Base-by-base conservation (phyloP, 495 filamentous ascomycete genomes). In the Ramalina peruviana region DNA sequence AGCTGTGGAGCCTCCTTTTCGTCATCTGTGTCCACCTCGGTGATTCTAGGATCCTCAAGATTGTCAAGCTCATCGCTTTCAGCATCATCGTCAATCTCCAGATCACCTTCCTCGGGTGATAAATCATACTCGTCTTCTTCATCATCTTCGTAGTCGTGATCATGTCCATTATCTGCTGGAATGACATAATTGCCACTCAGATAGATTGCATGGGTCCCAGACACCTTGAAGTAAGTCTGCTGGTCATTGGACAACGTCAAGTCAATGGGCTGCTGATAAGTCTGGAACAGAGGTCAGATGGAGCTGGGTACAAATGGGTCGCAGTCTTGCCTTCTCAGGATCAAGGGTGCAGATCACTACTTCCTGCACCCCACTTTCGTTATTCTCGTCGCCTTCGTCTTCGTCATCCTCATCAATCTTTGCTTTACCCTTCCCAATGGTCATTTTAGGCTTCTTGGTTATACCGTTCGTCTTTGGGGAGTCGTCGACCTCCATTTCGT, bases 181-280 rank as follows among this genome's bases (percentile, higher is more conserved):
- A 83, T 69, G 46, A 97, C 78, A 64, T 94, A 96, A 74, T 99
- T 99, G 58, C 92, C 92, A 46, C 90, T 97, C 27, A 99, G 75
- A 70, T 80, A 88, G 56, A 99, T 72, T 49, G 81, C 76, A 72
- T 95, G 87, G 43, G 86, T 94, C 60, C 92, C 92, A 52, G 79
- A 77, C 54, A 92, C 88, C 62, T 82, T 78, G 75, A 99, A 99
- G 73, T 83, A 94, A 46, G 93, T 81, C 41, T 72, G 72, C 73
- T 97, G 92, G 55, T 83, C 77, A 62, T 94, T 85, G 54, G 72
- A 74, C 63, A 99, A 74, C 46, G 82, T 87, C 60, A 99, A 82
- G 62, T 97, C 86, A 38, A 99, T 79, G n/a, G 92, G 66, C 63
- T 99, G 92, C 66, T 99, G 92, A 74, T 80, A 94, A 69, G 82